Percentiles rank a stretch among this genome's conserved stretches.
Evolutionary conservation across 352 stramenopile genomes (phyloP).

Genomic region (Plasmopara muralis): DNA sequence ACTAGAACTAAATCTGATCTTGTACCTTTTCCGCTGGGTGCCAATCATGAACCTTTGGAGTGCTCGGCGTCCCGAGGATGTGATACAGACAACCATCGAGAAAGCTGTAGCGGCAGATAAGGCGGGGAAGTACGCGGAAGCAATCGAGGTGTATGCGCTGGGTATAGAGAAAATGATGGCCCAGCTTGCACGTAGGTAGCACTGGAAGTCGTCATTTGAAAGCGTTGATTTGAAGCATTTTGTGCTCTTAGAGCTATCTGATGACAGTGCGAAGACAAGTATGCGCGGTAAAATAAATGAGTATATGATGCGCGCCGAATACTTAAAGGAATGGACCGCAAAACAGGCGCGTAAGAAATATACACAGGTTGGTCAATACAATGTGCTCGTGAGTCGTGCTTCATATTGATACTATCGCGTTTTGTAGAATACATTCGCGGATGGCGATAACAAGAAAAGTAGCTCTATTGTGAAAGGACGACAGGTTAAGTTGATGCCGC

Average conservation of each 20-base stretch:
- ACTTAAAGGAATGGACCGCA: constrained; percentile 42
- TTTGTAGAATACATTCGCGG: constrained; percentile 4
- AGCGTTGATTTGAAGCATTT: constrained; percentile 3
- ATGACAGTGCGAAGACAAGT: constrained; percentile 29
- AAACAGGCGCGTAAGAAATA: constrained; percentile 19
- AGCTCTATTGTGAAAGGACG: constrained; percentile 6
- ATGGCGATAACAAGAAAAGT: background rate
- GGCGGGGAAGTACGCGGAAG: constrained; percentile 30
- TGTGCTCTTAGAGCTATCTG: constrained; percentile 25
- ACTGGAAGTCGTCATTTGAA: background rate
- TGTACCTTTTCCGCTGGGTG: background rate
- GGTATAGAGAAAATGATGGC: constrained; percentile 74
- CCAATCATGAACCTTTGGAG: constrained; percentile 42
- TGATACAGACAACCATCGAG: constrained; percentile 44
- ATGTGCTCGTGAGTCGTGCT: constrained; percentile 4
- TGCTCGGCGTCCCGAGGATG: constrained; percentile 26
- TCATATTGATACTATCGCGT: background rate
- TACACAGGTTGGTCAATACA: constrained; percentile 11
- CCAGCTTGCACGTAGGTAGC: constrained; percentile 45
- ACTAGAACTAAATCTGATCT: too few relatives aligned
- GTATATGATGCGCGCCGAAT: constrained; percentile 74
- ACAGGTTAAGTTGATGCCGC: constrained; percentile 4
- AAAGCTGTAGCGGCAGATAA: constrained; percentile 52
- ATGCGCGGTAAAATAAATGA: constrained; percentile 57
- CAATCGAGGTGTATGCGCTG: constrained; percentile 63